Evolutionary conservation across 2,329 filamentous ascomycete genomes (phyloP), one percentile per base, ranked within the genome.

Genomic region (Fusarium stilboides): DNA sequence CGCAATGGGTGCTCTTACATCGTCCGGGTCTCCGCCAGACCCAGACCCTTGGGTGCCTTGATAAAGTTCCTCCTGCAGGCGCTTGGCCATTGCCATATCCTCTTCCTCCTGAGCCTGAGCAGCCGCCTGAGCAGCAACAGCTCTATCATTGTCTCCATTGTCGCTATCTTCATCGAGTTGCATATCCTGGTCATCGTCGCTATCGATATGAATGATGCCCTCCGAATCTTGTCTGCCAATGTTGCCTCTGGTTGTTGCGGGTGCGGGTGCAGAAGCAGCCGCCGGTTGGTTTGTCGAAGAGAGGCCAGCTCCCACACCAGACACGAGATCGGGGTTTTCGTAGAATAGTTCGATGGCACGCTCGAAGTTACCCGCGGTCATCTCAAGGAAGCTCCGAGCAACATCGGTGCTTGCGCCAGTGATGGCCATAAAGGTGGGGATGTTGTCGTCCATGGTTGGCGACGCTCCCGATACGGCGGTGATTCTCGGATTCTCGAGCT

Each of bases 31-130:
- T 34, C 49, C 79, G 9, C 77, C 81, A 22, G 70, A 63, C 24
- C 65, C 82, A 39, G 77, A 76, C 9, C 75, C 80, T 36, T 74
- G 62, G 75, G 77, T 61, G 69, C 81, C 87, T 53, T 87, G 86
- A 74, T 98, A 98, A 76, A 97, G 87, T 80, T 99, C 94, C 76
- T 99, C 92, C 78, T 99, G 96, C 62, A 99, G 80, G 59, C 93
- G 89, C 78, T 94, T 89, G 8, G 96, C 96, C 90, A 98, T 95
- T 43, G 93, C 94, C 53, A 94, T 94, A 75, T 99, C 96, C 75
- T 97, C 94, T 68, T 98, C 94, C 70, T 92, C 88, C 54, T 89
- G 84, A 17, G 86, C 88, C 39, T 85, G 80, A 3, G 77, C 76
- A 6, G 77, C 80, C 1, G 79, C 81, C 22, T 79, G 78, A 28